Evolutionary conservation across 208 protist species (phyloP), one percentile per base, ranked within the genome.

Genomic region (Crithidia sp.): DNA sequence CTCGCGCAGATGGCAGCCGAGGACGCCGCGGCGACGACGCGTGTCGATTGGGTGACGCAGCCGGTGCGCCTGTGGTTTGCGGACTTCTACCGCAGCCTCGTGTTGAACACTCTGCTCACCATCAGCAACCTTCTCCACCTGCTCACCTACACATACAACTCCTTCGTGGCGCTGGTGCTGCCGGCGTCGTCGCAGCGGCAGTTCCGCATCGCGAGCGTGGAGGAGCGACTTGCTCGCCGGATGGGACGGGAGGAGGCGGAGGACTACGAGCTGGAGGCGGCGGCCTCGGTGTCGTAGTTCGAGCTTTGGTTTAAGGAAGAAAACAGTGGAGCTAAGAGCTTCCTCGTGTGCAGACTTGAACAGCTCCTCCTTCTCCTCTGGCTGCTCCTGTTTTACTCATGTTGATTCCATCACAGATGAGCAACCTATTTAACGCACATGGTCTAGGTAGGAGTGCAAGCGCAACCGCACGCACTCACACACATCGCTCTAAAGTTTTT

Each of bases 71-170:
- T 59, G 12, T 74, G 59, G 67, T 40, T 76, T 16, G 74, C 64
- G 9, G 79, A 77, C 5, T 13, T 79, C n/a, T 86, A 87, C 19
- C 83, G 79, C 52, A 5, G 44, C 37, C 7, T 87, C 3, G 2
- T 87, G 36, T 86, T 92, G 55, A 57, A 82, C 60, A 16, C 81
- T 2, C 57, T 82, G n/a, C 67, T 94, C 7, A 69, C 82, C 16
- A 17, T 80, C 5, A 53, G 90, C 19, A 67, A 71, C 67, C 44
- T 81, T 5, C 12, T 76, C 12, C 83, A 92, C 75, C 16, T 62
- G 14, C 14, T 89, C 13, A 77, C 73, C 50, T 58, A 67, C 49
- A 83, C 76, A 62, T 94, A 85, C 61, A 90, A 88, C 65, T 63
- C 43, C 12, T 7, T 80, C 17, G 10, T 92, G 0, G 44, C 50